Evolutionary conservation across 352 stramenopile species (phyloP), one percentile per base, ranked within the genome.

Genomic region (Phytophthora europaea): DNA sequence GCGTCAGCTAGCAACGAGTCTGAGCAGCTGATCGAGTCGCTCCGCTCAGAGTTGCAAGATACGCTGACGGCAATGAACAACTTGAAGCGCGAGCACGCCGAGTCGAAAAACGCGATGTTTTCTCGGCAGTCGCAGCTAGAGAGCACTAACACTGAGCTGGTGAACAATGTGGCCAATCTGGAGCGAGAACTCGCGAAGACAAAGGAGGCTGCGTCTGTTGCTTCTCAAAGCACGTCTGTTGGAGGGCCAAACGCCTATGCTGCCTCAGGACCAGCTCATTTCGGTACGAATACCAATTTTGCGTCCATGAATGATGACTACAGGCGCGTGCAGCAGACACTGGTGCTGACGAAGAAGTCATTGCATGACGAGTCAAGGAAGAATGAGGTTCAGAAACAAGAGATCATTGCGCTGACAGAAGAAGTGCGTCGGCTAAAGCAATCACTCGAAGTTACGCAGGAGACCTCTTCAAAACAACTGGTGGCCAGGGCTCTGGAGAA

Each of bases 81-180:
- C 16, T 65, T 93, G 26, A 95, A 95, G 70, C 82, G 78, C 9
- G 88, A 95, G 65, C 76, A 90, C 26, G 75, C 76, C 2, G 83
- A 92, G 31, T 73, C 85, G 3, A 94, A 94, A 64, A 69, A 80
- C 34, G 76, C 80, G 7, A 94, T 94, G 85, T 95, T 88, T 57
- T 76, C 81, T 23, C 85, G 88, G 10, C 89, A 96, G 71, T 84
- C 82, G 33, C 82, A 91, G 55, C 74, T 96, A 38, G 89, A 96
- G 67, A 90, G 78, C 51, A 87, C 84, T 1, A 96, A 95, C 61
- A 81, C 81, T 1, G 85, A 94, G 67, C 75, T 96, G 22, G 85
- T 83, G 15, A 89, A 81, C 18, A 87, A 73, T 48, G 84, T 96
- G 18, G 89, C 89, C 26, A 78, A 72, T 52, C 61, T 95, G 52